These are phyloP conservation scores for Eucalyptus regnans DNA, from an alignment of 345 rosid genomes.

Conservation along the genomic window DNA sequence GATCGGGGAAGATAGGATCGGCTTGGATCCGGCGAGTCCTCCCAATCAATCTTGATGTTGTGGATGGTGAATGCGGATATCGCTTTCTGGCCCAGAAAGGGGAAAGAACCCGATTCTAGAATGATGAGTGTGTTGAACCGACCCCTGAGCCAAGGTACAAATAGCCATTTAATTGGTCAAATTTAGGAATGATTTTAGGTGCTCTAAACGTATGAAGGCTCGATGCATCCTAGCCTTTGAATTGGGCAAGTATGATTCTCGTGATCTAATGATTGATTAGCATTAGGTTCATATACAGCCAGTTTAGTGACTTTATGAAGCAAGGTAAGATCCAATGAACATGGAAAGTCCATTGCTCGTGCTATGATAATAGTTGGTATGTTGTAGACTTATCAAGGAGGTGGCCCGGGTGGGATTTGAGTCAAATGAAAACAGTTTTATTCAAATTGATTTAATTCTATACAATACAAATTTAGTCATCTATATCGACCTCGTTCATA, in stretches of 20 bases:
- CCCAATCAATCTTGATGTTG: no score
- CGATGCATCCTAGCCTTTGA: not conserved
- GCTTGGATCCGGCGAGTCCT: not conserved
- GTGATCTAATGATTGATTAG: not conserved
- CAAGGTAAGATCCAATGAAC: not conserved
- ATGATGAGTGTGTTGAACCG: not conserved
- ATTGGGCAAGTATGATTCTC: not conserved
- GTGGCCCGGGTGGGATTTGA: not conserved
- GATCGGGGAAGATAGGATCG: not conserved
- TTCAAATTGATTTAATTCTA: not conserved
- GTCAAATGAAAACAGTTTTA: not conserved
- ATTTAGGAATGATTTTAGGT: not conserved
- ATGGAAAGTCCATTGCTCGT: not conserved
- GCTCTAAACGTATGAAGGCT: not conserved
- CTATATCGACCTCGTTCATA: rapidly evolving
- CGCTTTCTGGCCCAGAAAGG: not conserved
- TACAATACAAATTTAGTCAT: no score
- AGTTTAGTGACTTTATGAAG: not conserved
- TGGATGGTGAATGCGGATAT: not conserved
- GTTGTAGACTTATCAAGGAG: not conserved
- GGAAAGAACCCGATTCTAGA: not conserved
- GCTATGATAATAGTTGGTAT: not conserved
- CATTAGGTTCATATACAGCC: not conserved
- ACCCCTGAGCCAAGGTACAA: not conserved
- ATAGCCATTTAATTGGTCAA: not conserved